Evolutionary conservation across 2,329 filamentous ascomycete genomes (phyloP).

Genomic region (Cercospora sesami): DNA sequence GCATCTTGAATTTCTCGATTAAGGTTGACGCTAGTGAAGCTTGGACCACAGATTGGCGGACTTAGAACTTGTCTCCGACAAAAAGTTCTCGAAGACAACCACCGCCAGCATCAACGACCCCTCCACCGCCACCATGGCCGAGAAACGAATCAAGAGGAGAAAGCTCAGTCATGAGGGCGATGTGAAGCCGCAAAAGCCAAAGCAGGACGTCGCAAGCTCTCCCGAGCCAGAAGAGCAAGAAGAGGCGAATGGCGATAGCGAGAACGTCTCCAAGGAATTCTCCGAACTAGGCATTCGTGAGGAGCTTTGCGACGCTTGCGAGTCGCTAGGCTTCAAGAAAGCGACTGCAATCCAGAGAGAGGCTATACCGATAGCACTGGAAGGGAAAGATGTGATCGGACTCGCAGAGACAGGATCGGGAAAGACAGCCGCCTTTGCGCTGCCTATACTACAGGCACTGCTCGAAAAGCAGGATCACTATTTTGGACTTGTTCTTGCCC

Average conservation of each 20-base stretch:
- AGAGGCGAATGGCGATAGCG: constrained; percentile 30
- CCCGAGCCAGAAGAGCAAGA: constrained; percentile 25
- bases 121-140: constrained; percentile 38
- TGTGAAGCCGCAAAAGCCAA: background rate
- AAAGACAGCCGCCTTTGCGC: constrained; percentile 92
- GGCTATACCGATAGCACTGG: constrained; percentile 76
- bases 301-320: constrained; percentile 84
- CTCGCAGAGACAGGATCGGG: constrained; percentile 93
- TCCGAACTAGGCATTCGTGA: constrained; percentile 78
- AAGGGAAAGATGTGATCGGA: constrained; percentile 84
- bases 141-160: constrained; percentile 43
- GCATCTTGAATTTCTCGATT: constrained; percentile 12
- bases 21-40: constrained; percentile 5
- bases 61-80: constrained; percentile 3
- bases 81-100: constrained; percentile 5
- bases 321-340: constrained; percentile 73
- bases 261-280: constrained; percentile 55
- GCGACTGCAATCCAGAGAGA: constrained; percentile 88
- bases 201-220: background rate
- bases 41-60: background rate
- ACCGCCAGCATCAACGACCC: background rate
- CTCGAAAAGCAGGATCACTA: constrained; percentile 83
- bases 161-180: constrained; percentile 38
- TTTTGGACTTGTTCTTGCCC: constrained; percentile 87
- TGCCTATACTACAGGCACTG: constrained; percentile 87